Base-by-base conservation (phyloP, 495 filamentous ascomycete species). In the Cercophora newfieldiana region DNA sequence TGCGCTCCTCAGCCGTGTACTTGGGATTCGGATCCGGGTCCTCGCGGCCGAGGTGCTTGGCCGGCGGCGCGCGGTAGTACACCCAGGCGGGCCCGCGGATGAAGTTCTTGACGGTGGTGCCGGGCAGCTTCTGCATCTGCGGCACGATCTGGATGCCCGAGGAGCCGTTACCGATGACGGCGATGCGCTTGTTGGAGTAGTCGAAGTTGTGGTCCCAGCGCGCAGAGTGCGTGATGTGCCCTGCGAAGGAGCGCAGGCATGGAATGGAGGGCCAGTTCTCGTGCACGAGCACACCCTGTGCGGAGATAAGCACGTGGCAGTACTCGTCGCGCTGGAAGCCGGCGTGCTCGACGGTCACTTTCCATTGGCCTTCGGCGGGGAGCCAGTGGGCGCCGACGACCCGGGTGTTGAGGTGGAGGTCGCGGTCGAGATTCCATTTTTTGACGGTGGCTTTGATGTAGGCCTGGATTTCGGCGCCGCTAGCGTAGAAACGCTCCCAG, bases 21-120 rank as follows among this genome's bases (percentile, higher is more conserved):
- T 50, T 29, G 3, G 49, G 67, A 26, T 66, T 66, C 21, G 64
- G 47, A 26, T 66, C 64, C 28, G 33, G 58, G 22, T 51, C 22
- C 10, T 54, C 57, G 72, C 59, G 64, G 66, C 69, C 72, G 54
- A 25, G 80, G 76, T 65, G 76, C 77, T 64, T 80, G 79, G 14
- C 80, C 75, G 33, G 81, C 79, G 24, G 84, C 22, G 33, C 57
- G 21, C 49, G 67, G 33, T 66, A 66, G 29, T 66, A 83, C 18
- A 90, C 78, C 87, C 87, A 90, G n/a, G 83, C 83, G 2, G 82
- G 80, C 30, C 79, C 80, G 6, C 87, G 81, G 16, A 84, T 83
- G 44, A 86, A 89, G 66, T 65, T 76, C 68, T 44, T 65, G 55
- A 47, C 69, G 62, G 57, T 72, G 59, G 80, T 74, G n/a, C 72